Percentiles rank a stretch among this genome's conserved stretches.
Evolutionary conservation across 2,329 filamentous ascomycete species (phyloP).

Genomic region (Ophiostoma tasmaniense): DNA sequence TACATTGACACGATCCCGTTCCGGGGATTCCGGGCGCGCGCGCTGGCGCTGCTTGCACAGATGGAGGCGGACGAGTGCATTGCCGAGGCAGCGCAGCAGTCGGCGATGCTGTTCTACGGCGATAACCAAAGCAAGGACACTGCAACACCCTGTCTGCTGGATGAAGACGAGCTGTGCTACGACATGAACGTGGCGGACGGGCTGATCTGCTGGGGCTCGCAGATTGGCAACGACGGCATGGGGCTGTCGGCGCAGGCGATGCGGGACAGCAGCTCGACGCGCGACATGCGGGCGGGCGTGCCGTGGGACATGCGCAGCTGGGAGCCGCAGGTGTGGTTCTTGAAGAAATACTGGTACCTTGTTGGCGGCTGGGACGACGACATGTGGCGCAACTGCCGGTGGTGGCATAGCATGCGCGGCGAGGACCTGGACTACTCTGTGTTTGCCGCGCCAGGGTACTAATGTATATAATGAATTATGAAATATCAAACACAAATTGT

Average conservation of each 20-base stretch:
- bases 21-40: constrained; percentile 26
- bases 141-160: constrained; percentile 21
- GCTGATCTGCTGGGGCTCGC: constrained; percentile 32
- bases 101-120: background rate
- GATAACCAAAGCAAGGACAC: background rate
- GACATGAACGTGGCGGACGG: constrained; percentile 29
- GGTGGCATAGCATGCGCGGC: constrained; percentile 22
- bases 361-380: constrained; percentile 23
- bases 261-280: constrained; percentile 14
- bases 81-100: constrained; percentile 2
- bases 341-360: constrained; percentile 29
- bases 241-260: constrained; percentile 15
- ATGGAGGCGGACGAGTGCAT: constrained; percentile 16
- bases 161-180: constrained; percentile 31
- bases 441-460: constrained; percentile 13
- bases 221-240: constrained; percentile 20
- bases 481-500: background rate
- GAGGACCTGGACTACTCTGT: constrained; percentile 21
- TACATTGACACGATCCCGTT: constrained; percentile 32
- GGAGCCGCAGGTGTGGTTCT: constrained; percentile 37
- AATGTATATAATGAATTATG: background rate
- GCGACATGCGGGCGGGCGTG: constrained; percentile 30
- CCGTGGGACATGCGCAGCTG: constrained; percentile 38
- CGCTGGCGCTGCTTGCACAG: constrained; percentile 22
- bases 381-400: constrained; percentile 22